Evolutionary conservation across 768 basidiomycete genomes (phyloP).

Genomic region (Lentinula lateritia): DNA sequence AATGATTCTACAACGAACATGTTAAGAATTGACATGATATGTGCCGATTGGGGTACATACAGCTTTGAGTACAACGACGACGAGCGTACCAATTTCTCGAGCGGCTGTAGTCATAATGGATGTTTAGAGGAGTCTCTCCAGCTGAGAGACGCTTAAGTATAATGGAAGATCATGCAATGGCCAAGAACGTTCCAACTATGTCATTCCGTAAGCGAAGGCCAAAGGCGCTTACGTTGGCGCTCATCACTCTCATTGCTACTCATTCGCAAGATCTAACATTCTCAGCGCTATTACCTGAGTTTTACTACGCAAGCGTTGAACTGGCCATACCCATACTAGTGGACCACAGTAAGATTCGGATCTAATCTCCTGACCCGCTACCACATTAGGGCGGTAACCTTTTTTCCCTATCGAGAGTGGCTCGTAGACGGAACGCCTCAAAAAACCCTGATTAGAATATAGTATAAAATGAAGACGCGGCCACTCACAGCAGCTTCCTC

Average conservation of each 20-base stretch:
- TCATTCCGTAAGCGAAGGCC: not conserved
- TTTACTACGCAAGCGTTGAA: too few species aligned
- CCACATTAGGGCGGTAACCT: constrained; percentile 76
- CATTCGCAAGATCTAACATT: too few species aligned
- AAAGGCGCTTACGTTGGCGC: not conserved
- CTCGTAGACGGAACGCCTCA: constrained; percentile 66
- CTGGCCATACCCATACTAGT: too few species aligned
- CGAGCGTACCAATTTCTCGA: constrained; percentile 86
- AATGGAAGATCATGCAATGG: not conserved
- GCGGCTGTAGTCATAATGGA: constrained; percentile 51
- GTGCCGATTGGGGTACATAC: constrained; percentile 42
- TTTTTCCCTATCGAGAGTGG: constrained; percentile 45
- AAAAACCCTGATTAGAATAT: not conserved
- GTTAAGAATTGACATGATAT: constrained; percentile 8
- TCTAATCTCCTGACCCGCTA: constrained; percentile 17
- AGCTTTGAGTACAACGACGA: constrained; percentile 90
- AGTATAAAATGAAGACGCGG: not conserved
- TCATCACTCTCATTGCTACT: not conserved
- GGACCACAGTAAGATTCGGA: too few species aligned
- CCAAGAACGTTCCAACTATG: not conserved
- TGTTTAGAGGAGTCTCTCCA: constrained; percentile 3
- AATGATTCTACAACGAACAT: constrained; percentile 57
- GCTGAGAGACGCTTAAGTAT: not conserved
- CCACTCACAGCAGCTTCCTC: constrained; percentile 74
- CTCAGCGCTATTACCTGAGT: too few species aligned